Percentiles rank a stretch among this genome's conserved stretches.
These are phyloP conservation scores for Babesia ovis DNA, from an alignment of 169 alveolate species.

Conservation along the genomic window DNA sequence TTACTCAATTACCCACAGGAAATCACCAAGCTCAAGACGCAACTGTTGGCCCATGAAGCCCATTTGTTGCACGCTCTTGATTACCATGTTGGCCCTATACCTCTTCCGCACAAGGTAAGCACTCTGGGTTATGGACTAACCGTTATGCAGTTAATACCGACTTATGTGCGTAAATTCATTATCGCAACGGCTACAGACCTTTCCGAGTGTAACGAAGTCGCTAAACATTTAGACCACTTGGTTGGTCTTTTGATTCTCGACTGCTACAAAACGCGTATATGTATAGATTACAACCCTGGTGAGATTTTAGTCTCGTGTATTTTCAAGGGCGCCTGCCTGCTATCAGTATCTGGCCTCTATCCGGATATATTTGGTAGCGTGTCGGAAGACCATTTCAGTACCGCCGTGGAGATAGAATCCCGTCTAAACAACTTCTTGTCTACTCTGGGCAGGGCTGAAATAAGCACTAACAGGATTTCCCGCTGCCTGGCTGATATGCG, in stretches of 20 bases:
- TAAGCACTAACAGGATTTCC: not conserved
- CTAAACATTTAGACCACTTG: slow-evolving; percentile 22
- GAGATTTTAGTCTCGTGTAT: slow-evolving; percentile 48
- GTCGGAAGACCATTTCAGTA: not conserved
- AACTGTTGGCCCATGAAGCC: slow-evolving; percentile 41
- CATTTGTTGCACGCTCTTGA: slow-evolving; percentile 58
- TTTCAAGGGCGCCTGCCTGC: slow-evolving; percentile 45
- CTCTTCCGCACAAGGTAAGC: slow-evolving; percentile 55
- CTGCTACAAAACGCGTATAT: slow-evolving; percentile 61
- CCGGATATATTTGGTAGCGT: not conserved
- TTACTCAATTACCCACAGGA: slow-evolving; percentile 17
- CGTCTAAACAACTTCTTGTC: slow-evolving; percentile 13
- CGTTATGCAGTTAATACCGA: slow-evolving; percentile 21
- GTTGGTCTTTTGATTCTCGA: slow-evolving; percentile 48
- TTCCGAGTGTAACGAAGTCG: slow-evolving; percentile 39
- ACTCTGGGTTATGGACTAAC: not conserved
- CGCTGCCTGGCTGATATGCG: slow-evolving; percentile 27
- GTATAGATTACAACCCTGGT: slow-evolving; percentile 54
- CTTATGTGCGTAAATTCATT: slow-evolving; percentile 44
- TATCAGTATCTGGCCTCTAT: slow-evolving; percentile 10
- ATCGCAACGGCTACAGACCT: slow-evolving; percentile 41
- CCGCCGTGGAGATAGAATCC: not conserved
- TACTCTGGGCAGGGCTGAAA: slow-evolving; percentile 1
- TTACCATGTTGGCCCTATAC: slow-evolving; percentile 63
- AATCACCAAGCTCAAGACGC: slow-evolving; percentile 46